phyloP scores from a whole-genome alignment of 345 rosid genomes.

The Populus euphratica region DNA sequence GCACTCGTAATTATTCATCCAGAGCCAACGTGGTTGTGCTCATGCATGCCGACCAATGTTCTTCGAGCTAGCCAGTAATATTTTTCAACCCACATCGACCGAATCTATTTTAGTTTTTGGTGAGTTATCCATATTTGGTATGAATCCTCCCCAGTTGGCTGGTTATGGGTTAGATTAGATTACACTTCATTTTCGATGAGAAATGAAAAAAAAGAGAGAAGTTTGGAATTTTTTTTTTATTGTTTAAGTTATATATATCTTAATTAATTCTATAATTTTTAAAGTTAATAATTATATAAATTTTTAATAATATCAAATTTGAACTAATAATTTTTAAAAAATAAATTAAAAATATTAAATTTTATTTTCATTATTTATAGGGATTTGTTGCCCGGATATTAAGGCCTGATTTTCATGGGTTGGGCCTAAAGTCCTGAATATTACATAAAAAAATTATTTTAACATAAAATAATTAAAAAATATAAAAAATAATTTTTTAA shows the following conservation, averaged over 20 bases:
- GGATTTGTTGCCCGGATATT: not conserved
- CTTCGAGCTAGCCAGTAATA: not conserved
- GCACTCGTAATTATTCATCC: not conserved
- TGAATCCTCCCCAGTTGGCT: not conserved
- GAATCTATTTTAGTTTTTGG: too few relatives aligned
- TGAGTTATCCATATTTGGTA: not conserved
- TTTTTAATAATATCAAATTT: accelerated
- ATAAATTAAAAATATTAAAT: not conserved
- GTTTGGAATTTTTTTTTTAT: too few relatives aligned
- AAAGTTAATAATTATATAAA: too few relatives aligned
- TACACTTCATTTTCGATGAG: not conserved
- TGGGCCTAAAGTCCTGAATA: not conserved
- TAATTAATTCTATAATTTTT: accelerated
- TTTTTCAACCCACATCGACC: not conserved
- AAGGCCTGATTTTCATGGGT: not conserved
- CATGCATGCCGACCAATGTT: not conserved
- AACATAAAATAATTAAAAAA: too few relatives aligned
- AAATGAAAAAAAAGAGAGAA: too few relatives aligned
- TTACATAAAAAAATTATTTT: not conserved
- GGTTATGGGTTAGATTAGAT: too few relatives aligned
- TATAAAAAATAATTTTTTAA: too few relatives aligned
- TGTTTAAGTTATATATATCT: accelerated
- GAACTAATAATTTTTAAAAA: accelerated
- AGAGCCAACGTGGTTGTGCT: not conserved
- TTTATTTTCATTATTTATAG: not conserved